Conservation (phyloP, 192 early-diverging fungal species). For the Coemansia sp. region DNA sequence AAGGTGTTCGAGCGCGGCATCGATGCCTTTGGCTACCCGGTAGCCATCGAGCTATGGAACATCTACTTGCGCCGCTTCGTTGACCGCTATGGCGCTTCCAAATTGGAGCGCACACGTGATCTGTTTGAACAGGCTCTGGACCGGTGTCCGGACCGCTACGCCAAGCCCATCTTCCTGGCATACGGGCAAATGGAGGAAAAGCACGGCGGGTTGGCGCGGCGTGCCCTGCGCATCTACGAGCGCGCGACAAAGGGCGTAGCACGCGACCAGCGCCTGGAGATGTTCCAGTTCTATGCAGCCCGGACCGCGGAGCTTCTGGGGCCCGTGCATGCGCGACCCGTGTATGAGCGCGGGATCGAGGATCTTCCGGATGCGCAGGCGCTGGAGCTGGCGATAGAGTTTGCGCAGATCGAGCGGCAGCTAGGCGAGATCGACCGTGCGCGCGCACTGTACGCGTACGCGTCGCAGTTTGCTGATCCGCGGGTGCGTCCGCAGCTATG, state of each 20-base stretch:
- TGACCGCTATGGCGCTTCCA: constrained; percentile 77
- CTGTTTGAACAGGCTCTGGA: constrained; percentile 93
- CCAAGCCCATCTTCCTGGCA: constrained; percentile 82
- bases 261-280: constrained; percentile 72
- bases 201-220: constrained; percentile 77
- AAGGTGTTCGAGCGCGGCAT: constrained; percentile 96
- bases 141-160: constrained; percentile 80
- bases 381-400: constrained; percentile 74
- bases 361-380: constrained; percentile 81
- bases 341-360: constrained; percentile 91
- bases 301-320: constrained; percentile 87
- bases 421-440: constrained; percentile 96
- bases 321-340: constrained; percentile 79
- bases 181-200: constrained; percentile 93
- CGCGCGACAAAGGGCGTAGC: constrained; percentile 81
- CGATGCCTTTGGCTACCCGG: constrained; percentile 92
- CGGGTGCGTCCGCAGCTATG: constrained; percentile 74
- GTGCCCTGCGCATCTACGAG: constrained; percentile 94
- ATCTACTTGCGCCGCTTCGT: constrained; percentile 89
- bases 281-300: constrained; percentile 89
- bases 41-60: constrained; percentile 98
- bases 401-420: constrained; percentile 83
- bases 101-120: constrained; percentile 90
- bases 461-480: constrained; percentile 86
- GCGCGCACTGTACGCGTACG: constrained; percentile 82